Conservation (phyloP, 352 stramenopile species). For the Blastocystis sp. region DNA sequence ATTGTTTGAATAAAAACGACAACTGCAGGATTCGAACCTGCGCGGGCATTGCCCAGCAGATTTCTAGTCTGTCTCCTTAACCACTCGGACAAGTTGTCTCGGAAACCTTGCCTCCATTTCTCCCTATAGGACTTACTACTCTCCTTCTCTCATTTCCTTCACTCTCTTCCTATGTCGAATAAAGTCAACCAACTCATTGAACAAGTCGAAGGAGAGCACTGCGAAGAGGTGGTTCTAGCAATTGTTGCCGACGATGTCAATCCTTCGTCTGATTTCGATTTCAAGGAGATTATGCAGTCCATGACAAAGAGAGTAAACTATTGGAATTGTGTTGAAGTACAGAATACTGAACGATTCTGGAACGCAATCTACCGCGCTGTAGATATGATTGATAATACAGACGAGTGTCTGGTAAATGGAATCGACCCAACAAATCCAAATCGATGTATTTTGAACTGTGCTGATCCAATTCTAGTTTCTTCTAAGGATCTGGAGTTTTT, state of each 20-base stretch:
- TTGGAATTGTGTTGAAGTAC: neutral
- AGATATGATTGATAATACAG: neutral
- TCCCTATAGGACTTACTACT: neutral
- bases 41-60: slow-evolving; percentile 58
- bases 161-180: neutral
- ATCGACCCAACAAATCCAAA: neutral
- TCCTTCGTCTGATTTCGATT: neutral
- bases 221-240: neutral
- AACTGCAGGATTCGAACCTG: slow-evolving; percentile 61
- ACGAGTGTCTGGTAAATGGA: neutral
- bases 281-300: slow-evolving; percentile 26
- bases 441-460: neutral
- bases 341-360: slow-evolving; percentile 39
- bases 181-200: neutral
- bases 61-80: slow-evolving; percentile 62
- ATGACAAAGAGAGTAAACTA: slow-evolving; percentile 1
- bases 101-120: neutral
- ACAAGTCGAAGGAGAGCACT: neutral
- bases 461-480: neutral
- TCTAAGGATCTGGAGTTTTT: slow-evolving; percentile 25
- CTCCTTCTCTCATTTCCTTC: neutral
- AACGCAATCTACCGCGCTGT: neutral
- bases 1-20: slow-evolving; percentile 34
- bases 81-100: slow-evolving; percentile 59
- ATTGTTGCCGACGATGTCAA: slow-evolving; percentile 50